Evolutionary conservation across 148 eudicot genomes (phyloP), one percentile per base, ranked within the genome.

Genomic region (Chenopodium quinoa): DNA sequence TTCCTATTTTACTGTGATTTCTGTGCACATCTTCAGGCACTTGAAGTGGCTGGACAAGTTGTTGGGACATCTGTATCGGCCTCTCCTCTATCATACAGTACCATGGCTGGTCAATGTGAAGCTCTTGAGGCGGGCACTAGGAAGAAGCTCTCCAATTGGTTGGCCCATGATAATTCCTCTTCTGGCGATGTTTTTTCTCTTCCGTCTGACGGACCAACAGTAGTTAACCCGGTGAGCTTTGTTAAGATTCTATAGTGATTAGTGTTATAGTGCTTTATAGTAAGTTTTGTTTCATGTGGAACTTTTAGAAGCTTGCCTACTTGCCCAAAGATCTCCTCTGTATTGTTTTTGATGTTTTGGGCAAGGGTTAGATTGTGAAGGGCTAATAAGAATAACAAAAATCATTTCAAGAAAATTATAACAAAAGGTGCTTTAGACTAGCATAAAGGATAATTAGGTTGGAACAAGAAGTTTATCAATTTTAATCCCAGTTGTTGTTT

Each of bases 21-120:
- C 64, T 11, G 20, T 75, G 79, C 78, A 50, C 66, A 73, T 63
- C 84, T 80, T 78, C 86, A 96, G 99, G 99, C 98, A 44, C 97
- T 92, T 7, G 95, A 93, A 86, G 98, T 90, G 75, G 98, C 99
- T 69, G 97, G 97, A 85, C 99, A 96, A 86, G 98, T 96, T 65
- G 97, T 92, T 77, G 99, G 95, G 82, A 79, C 95, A 72, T 87
- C 95, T 13, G 86, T 93, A 78, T 93, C 97, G 32, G 89, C 94
- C 71, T 89, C 95, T 29, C 98, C 98, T 20, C 94, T 96, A 27
- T 92, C 98, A 2, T 96, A 92, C 85, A 89, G 95, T 47, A 76
- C 92, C 75, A 90, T 96, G 91, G 90, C 98, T 79, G 88, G 91
- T 74, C 93, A 96, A 72, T 96, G 99, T 85, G 97, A 96, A 86